Percentiles rank a stretch among this genome's conserved stretches.
Evolutionary conservation across 305 asterid genomes (phyloP).

Genomic region (Plantago lanceolata): DNA sequence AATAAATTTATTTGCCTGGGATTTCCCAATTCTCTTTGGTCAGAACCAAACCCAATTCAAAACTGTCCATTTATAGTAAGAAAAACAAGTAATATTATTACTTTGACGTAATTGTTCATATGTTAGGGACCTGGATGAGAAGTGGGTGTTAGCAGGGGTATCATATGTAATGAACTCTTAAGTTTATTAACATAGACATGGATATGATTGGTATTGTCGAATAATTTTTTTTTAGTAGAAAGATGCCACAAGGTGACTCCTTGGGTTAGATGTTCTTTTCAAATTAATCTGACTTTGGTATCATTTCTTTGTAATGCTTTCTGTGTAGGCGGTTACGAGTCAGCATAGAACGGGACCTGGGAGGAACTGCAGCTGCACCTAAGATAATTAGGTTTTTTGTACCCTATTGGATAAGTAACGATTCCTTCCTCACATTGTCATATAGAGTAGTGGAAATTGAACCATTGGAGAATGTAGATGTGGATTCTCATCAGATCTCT

Average conservation of each 20-base stretch:
- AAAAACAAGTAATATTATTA: no score
- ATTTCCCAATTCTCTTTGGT: no score
- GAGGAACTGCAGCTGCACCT: constrained; percentile 88
- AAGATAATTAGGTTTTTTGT: constrained; percentile 91
- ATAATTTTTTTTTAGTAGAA: neutral
- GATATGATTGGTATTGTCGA: neutral
- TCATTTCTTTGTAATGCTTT: constrained; percentile 24
- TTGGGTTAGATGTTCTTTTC: constrained; percentile 14
- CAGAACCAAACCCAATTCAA: no score
- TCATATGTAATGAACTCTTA: no score
- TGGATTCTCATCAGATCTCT: constrained; percentile 53
- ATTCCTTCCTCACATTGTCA: constrained; percentile 66
- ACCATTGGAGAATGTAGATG: constrained; percentile 58
- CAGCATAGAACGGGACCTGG: constrained; percentile 94
- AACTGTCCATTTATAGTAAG: no score
- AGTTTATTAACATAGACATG: neutral
- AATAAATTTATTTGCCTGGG: no score
- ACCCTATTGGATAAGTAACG: constrained; percentile 97
- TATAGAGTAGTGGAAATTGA: constrained; percentile 96
- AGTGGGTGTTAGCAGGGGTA: no score
- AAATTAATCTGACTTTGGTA: constrained; percentile 22
- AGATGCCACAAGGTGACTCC: neutral
- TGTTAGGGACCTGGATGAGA: no score
- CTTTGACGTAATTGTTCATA: no score
- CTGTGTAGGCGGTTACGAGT: constrained; percentile 78